Conservation (phyloP, 2,329 filamentous ascomycete species). For the Hymenoscyphus scutula region DNA sequence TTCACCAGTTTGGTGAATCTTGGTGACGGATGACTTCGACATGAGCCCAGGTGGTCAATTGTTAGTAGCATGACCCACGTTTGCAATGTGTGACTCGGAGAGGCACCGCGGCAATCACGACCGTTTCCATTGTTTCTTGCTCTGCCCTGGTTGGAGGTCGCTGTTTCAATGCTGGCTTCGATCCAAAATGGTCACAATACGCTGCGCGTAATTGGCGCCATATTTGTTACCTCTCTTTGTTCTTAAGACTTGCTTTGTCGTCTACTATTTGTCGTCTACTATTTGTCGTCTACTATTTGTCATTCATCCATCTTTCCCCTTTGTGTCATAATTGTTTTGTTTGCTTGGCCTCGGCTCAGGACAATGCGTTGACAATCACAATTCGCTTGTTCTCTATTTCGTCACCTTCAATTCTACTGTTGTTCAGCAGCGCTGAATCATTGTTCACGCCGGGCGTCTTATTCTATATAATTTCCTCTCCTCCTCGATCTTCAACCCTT, state of each 20-base stretch:
- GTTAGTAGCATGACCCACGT: neutral
- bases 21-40: too few relatives aligned
- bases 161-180: slow-evolving; percentile 23
- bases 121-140: slow-evolving; percentile 5
- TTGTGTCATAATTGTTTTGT: slow-evolving; percentile 18
- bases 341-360: too few relatives aligned
- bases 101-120: neutral
- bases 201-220: slow-evolving; percentile 4
- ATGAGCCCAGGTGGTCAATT: neutral
- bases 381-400: slow-evolving; percentile 23
- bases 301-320: slow-evolving; percentile 1
- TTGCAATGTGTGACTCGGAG: slow-evolving; percentile 5
- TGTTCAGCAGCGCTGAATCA: slow-evolving; percentile 18
- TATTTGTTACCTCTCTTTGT: slow-evolving; percentile 12
- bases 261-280: slow-evolving; percentile 26
- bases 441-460: slow-evolving; percentile 23
- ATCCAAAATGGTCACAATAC: slow-evolving; percentile 12
- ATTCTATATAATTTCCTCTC: slow-evolving; percentile 6
- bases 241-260: slow-evolving; percentile 21
- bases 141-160: slow-evolving; percentile 12
- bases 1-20: slow-evolving; percentile 11
- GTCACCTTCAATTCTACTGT: slow-evolving; percentile 15
- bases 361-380: slow-evolving; percentile 16
- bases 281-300: slow-evolving; percentile 26
- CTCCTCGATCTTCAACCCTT: neutral